Conservation (phyloP, 2,329 filamentous ascomycete genomes). For the Talaromyces sp. region DNA sequence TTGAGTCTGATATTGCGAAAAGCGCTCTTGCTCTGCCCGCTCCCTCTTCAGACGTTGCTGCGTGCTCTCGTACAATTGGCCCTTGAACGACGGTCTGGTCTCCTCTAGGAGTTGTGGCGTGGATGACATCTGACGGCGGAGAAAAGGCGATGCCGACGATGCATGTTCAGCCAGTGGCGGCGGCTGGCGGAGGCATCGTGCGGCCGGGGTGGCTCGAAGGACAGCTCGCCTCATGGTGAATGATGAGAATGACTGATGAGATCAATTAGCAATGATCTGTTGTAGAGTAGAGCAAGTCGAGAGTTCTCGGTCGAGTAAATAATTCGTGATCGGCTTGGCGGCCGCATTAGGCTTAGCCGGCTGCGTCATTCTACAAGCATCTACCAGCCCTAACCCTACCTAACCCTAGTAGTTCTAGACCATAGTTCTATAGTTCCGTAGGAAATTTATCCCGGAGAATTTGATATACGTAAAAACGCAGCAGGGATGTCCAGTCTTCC, state of each 20-base stretch:
- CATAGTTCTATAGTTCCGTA: no score
- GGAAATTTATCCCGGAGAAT: no score
- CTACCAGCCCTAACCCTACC: neutral
- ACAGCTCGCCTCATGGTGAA: constrained; percentile 14
- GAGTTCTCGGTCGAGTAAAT: neutral
- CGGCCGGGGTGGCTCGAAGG: constrained; percentile 10
- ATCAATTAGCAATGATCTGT: neutral
- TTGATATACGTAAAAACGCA: no score
- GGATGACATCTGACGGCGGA: constrained; percentile 9
- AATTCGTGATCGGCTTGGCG: constrained; percentile 7
- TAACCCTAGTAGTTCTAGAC: no score
- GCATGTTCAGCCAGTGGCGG: neutral
- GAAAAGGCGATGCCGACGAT: neutral
- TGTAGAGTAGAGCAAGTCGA: neutral
- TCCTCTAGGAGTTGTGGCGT: constrained; percentile 21
- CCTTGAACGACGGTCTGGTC: constrained; percentile 53
- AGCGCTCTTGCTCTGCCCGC: constrained; percentile 55
- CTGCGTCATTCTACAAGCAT: constrained; percentile 2
- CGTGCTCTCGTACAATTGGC: constrained; percentile 63
- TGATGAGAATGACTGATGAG: neutral
- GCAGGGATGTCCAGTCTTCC: no score
- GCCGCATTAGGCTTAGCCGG: neutral
- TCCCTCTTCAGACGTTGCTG: constrained; percentile 58
- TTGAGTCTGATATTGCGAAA: constrained; percentile 46
- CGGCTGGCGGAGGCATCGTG: constrained; percentile 5